Evolutionary conservation across 2,329 filamentous ascomycete species (phyloP), one percentile per base, ranked within the genome.

Genomic region (Aureobasidium uvarum): DNA sequence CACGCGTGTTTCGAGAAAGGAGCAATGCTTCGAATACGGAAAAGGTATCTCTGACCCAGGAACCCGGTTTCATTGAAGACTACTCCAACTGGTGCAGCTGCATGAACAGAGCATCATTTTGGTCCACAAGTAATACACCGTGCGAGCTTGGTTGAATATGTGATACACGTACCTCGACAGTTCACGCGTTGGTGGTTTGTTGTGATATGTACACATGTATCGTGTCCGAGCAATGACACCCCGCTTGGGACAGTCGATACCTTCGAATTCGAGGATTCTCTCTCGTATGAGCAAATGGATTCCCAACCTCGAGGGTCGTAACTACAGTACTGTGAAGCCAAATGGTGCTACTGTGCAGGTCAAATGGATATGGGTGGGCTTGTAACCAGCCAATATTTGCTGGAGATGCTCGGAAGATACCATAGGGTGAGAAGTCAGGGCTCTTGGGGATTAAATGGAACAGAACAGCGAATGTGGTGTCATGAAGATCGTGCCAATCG

Each of bases 101-200:
- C 56, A 60, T 36, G 56, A 60, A 58, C 48, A 58, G 11, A 58
- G 25, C 41, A 16, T 48, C 20, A 48, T 25, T 11, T 41, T n/a
- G 38, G 28, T 3, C n/a, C 16, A 10, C n/a, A 25, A 36, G 16
- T 31, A 16, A 16, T 31, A 23, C 38, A 45, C 25, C 25, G 31
- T 48, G 56, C n/a, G 41, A 20, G 25, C 31, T 48, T 33, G 20
- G 38, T 23, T 31, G 25, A 36, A 31, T 14, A 5, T n/a, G 51
- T n/a, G 51, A 39, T 33, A 45, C 7, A 23, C 18, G 14, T 36
- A 28, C 6, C 18, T 33, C 14, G 48, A 51, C 16, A 7, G 20
- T 43, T 6, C 5, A 43, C 41, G 18, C 18, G 8, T n/a, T 43
- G 5, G 25, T 10, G 48, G 18, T 23, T 28, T 28, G 45, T 20